Evolutionary conservation across 257 asterid species (phyloP), one percentile per base, ranked within the genome.

Genomic region (Przewalskia tangutica): DNA sequence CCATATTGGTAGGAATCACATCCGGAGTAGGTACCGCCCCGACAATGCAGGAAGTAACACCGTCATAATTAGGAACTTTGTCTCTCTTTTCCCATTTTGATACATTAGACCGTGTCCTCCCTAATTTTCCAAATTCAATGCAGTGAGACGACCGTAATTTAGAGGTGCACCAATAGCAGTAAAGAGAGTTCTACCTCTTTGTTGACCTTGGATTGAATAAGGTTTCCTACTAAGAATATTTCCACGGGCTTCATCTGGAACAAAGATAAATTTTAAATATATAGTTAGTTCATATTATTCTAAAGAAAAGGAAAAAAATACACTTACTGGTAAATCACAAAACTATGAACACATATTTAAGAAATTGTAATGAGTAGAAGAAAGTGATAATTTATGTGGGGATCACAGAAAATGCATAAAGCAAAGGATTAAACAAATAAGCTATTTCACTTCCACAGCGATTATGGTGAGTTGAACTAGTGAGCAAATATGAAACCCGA

Each of bases 21-120:
- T 91, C 88, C 77, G 85, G 89, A 85, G 87, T 78, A 86, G 80
- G 79, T 82, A 82, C 59, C 83, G 88, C 86, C 86, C 89, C 91
- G 8, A 92, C 87, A 82, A 81, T 89, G 91, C 90, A 86, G 80
- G 94, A 87, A 77, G 91, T 78, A 80, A 85, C 73, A 82, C 87
- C 88, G 54, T 88, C 89, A 77, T 86, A 89, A 82, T 84, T 83
- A 81, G 91, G 82, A 86, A 81, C 86, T 89, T 91, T 92, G 62
- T 91, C 93, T 85, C 82, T 92, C 84, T 87, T 92, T 85, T 92
- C 97, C 97, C 94, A 92, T 81, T 87, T 92, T 66, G 92, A 85
- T 82, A 82, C 89, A 77, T 81, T 62, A 5, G 91, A 83, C 38
- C 88, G 89, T 50, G 88, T 50, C 88, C 93, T 89, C 78, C 94